These are phyloP conservation scores for Barnettozyma botsteinii DNA, from an alignment of 805 yeast genomes.

Conservation along the genomic window DNA sequence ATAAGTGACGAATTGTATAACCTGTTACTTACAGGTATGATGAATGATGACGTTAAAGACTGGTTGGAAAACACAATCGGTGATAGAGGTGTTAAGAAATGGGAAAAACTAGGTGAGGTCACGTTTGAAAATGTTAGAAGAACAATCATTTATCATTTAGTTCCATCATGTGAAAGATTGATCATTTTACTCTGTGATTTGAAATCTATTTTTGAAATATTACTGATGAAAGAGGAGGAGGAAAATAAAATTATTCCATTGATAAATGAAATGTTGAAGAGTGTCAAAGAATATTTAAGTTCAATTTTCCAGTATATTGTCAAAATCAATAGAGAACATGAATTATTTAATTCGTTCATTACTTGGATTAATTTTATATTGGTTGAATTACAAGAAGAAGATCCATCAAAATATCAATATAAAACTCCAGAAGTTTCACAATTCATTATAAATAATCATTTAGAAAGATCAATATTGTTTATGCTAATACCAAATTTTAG, in stretches of 20 bases:
- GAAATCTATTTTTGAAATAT: slow-evolving; percentile 28
- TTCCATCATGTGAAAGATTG: slow-evolving; percentile 53
- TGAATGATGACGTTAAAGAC: slow-evolving; percentile 43
- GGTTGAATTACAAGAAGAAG: slow-evolving; percentile 26
- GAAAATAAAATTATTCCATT: not conserved
- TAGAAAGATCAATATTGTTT: slow-evolving; percentile 20
- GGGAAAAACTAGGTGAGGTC: slow-evolving; percentile 45
- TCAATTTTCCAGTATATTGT: slow-evolving; percentile 32
- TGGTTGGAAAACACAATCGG: slow-evolving; percentile 65
- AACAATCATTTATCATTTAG: slow-evolving; percentile 40
- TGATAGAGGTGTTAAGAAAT: slow-evolving; percentile 55
- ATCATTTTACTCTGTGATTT: slow-evolving; percentile 41
- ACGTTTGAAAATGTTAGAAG: slow-evolving; percentile 47
- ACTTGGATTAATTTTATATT: slow-evolving; percentile 35
- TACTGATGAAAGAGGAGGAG: not conserved
- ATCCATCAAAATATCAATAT: slow-evolving; percentile 10
- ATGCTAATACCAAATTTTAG: slow-evolving; percentile 20
- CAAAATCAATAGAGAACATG: slow-evolving; percentile 41
- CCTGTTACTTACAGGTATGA: slow-evolving; percentile 47
- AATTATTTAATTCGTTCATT: slow-evolving; percentile 36
- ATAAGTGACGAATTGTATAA: slow-evolving; percentile 40
- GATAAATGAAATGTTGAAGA: slow-evolving; percentile 9
- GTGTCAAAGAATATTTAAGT: slow-evolving; percentile 25
- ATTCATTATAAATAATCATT: slow-evolving; percentile 21
- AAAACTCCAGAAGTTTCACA: slow-evolving; percentile 24